phyloP scores from a whole-genome alignment of 345 rosid genomes.

The Cardamine resedifolia region DNA sequence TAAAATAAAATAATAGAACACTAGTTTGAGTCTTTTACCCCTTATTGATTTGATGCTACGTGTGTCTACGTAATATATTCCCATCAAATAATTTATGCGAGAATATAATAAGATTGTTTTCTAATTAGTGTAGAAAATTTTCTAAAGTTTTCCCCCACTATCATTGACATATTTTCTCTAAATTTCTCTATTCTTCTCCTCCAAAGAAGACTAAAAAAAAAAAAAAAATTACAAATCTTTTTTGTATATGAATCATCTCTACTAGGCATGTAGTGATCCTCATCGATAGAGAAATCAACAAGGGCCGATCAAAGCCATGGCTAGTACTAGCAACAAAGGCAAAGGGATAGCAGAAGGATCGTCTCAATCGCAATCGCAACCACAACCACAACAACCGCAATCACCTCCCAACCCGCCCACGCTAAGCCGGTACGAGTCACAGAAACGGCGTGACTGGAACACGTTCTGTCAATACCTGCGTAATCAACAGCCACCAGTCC shows the following conservation, averaged over 20 bases:
- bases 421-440: constrained; percentile 79
- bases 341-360: constrained; percentile 70
- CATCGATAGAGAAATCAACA: constrained; percentile 12
- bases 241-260: constrained; percentile 1
- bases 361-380: constrained; percentile 31
- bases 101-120: constrained; percentile 28
- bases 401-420: constrained; percentile 43
- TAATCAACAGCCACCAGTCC: constrained; percentile 81
- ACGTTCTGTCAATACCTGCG: constrained; percentile 86
- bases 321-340: constrained; percentile 55
- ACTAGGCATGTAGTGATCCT: constrained; percentile 16
- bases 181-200: constrained; percentile 21
- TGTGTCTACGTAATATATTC: constrained; percentile 29
- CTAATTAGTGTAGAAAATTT: background rate
- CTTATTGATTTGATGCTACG: constrained; percentile 32
- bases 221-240: background rate
- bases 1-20: background rate
- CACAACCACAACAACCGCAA: constrained; percentile 38
- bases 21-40: constrained; percentile 5
- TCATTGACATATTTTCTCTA: constrained; percentile 38
- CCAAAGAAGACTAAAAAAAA: background rate
- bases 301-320: constrained; percentile 23
- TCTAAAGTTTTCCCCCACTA: constrained; percentile 39
- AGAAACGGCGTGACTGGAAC: constrained; percentile 88
- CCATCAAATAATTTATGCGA: constrained; percentile 36